These are phyloP conservation scores for Erigeron canadensis DNA, from an alignment of 129 eudicot genomes.

Conservation along the genomic window DNA sequence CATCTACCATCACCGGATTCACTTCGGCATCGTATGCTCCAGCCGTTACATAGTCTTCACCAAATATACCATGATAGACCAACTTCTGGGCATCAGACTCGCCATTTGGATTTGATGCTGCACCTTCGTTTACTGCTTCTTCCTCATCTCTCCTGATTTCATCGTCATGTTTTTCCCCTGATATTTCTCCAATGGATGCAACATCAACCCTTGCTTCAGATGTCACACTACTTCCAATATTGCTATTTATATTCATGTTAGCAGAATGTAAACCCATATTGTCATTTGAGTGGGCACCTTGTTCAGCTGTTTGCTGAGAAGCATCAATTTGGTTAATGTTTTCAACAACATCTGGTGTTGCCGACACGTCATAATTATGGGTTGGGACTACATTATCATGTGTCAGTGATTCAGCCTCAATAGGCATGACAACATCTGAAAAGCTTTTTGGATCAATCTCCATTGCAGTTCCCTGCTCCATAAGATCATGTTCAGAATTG, in stretches of 20 bases:
- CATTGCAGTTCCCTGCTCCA: slow-evolving; percentile 34
- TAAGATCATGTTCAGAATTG: slow-evolving; percentile 29
- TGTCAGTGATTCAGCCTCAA: slow-evolving; percentile 24
- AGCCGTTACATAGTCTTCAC: slow-evolving; percentile 29
- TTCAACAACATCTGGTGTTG: slow-evolving; percentile 29
- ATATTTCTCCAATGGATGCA: slow-evolving; percentile 30
- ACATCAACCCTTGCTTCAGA: slow-evolving; percentile 27
- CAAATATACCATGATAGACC: slow-evolving; percentile 31
- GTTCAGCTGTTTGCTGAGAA: slow-evolving; percentile 24
- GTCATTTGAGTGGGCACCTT: slow-evolving; percentile 30
- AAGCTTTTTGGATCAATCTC: slow-evolving; percentile 34
- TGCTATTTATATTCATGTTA: slow-evolving; percentile 26
- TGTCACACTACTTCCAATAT: slow-evolving; percentile 26
- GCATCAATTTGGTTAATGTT: slow-evolving; percentile 30
- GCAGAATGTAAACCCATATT: slow-evolving; percentile 15
- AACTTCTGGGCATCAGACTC: slow-evolving; percentile 33
- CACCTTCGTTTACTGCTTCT: slow-evolving; percentile 30
- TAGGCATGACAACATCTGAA: slow-evolving; percentile 26
- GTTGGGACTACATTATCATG: slow-evolving; percentile 23
- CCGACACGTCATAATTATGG: slow-evolving; percentile 37
- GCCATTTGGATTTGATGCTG: slow-evolving; percentile 20
- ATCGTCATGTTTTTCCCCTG: slow-evolving; percentile 26
- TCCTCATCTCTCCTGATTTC: slow-evolving; percentile 28
- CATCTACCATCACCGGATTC: slow-evolving; percentile 29
- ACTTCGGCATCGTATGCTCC: slow-evolving; percentile 32